Conservation (phyloP, 1,284 basidiomycete genomes). For the Ganoderma lingzhi region DNA sequence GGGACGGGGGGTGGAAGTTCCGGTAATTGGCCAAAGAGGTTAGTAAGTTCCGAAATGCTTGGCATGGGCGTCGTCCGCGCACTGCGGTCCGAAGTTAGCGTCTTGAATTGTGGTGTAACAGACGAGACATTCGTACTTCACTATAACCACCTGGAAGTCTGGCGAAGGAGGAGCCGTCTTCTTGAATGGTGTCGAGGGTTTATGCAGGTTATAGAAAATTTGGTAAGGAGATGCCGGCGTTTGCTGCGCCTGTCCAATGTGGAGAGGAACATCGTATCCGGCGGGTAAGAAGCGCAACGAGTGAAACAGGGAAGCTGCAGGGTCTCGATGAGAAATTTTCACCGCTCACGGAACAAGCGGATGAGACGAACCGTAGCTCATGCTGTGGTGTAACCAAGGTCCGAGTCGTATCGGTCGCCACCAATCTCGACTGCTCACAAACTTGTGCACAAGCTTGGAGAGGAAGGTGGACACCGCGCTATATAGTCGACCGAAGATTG, state of each 20-base stretch:
- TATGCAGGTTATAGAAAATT: conserved; percentile 93
- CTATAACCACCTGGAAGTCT: conserved; percentile 88
- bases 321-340: conserved; percentile 9
- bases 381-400: conserved; percentile 54
- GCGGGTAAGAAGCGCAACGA: conserved; percentile 80
- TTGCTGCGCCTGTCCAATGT: conserved; percentile 30
- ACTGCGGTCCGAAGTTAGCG: conserved; percentile 46
- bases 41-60: conserved; percentile 70
- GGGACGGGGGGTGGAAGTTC: conserved; percentile 53
- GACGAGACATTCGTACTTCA: conserved; percentile 67
- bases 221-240: conserved; percentile 68
- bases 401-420: conserved; percentile 63
- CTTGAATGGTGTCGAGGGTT: conserved; percentile 86
- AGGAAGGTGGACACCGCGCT: conserved; percentile 47
- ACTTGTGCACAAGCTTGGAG: conserved; percentile 41
- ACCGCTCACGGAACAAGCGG: not conserved
- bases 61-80: conserved; percentile 80
- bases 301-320: conserved; percentile 71
- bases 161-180: conserved; percentile 83
- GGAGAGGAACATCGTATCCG: conserved; percentile 57
- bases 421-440: conserved; percentile 55
- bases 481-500: conserved; percentile 44
- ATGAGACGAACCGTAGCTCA: conserved; percentile 54
- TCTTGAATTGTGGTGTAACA: not conserved
- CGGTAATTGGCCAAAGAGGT: conserved; percentile 71